Evolutionary conservation across 192 early-diverging fungal species (phyloP), one percentile per base, ranked within the genome.

Genomic region (Coemansia guatemalensis): DNA sequence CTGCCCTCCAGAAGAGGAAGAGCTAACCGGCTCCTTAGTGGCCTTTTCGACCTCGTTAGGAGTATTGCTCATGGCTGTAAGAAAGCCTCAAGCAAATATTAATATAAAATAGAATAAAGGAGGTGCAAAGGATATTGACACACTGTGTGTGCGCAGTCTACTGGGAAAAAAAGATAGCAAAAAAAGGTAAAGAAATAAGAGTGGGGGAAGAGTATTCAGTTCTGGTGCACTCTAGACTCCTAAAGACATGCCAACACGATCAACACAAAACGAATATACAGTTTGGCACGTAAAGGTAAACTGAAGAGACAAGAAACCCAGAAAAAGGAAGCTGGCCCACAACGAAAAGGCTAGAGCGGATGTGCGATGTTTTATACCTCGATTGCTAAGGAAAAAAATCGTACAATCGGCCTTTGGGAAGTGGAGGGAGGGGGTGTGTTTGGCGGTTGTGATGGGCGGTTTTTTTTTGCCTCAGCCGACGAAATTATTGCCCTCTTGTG

Each of bases 21-120:
- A 50, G 68, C 48, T 64, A 22, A 52, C 54, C 11, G 60, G 75
- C 20, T 65, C 71, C 71, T 79, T 79, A 17, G 9, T 17, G 39
- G 14, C 39, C 39, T 44, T 44, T 44, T 44, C 39, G 14, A 14
- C 14, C 29, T 79, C 76, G 60, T 62, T 64, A 25, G 33, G 56
- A 25, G 70, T 27, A 30, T 56, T 56, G 56, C 63, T 66, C 69
- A 72, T 71, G 58, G 68, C 48, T 52, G 20, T 20, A 8, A 53
- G 20, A 61, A 14, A 54, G n/a, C 21, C 21, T 21, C 35, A 17
- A 26, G 52, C 62, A 41, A 54, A 20, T 51, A 48, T 61, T 50
- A 54, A 63, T 30, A 39, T 50, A 64, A 23, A 26, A 54, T 14
- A 50, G 56, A 39, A 57, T 44, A 29, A 44, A 20, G 26, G 48